Base-by-base conservation (phyloP, 2,329 filamentous ascomycete species). In the Cyphellophora europaea region DNA sequence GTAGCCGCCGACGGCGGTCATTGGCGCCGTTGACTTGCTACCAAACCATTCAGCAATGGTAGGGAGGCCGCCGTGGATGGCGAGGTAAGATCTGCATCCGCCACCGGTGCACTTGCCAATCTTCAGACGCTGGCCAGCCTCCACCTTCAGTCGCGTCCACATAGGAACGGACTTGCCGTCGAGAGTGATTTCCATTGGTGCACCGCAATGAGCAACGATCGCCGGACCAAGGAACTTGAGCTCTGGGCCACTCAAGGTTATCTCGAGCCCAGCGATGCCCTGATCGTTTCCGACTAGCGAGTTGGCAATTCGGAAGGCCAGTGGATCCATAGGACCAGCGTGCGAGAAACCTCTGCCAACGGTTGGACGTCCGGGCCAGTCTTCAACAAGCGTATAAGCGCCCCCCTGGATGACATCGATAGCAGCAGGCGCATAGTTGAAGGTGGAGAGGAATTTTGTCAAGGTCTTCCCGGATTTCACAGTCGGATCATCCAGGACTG, bases 171-270 rank as follows among this genome's bases (percentile, higher is more conserved):
- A 41, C 2, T 52, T 47, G 3, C 62, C 67, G 40, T 79, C 71
- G 1, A 79, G 50, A 2, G 54, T 63, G 1, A 63, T 62, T 5
- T 69, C 62, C 48, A 75, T 67, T 0, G 63, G 54, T 2, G 74
- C 70, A 30, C 75, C 76, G 27, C 71, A 73, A 10, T 79, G 44
- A 3, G 75, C 64, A 5, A 79, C 59, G 1, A 75, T 54, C 2
- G 73, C 74, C 11, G 66, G 55, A 2, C 61, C 62, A 3, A 72
- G 51, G 44, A 79, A 79, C 0, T 58, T 57, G 13, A 80, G 51
- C 19, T 76, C 72, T 0, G 76, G 75, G 0, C 76, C 76, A 11
- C 62, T 67, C 11, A 78, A 46, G 0, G 75, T 79, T 16, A 78
- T 72, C 44, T 81, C 76, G 1, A 81, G 53, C 0, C 62, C 65